phyloP scores from a whole-genome alignment of 495 filamentous ascomycete genomes.

The Neurospora africana region DNA sequence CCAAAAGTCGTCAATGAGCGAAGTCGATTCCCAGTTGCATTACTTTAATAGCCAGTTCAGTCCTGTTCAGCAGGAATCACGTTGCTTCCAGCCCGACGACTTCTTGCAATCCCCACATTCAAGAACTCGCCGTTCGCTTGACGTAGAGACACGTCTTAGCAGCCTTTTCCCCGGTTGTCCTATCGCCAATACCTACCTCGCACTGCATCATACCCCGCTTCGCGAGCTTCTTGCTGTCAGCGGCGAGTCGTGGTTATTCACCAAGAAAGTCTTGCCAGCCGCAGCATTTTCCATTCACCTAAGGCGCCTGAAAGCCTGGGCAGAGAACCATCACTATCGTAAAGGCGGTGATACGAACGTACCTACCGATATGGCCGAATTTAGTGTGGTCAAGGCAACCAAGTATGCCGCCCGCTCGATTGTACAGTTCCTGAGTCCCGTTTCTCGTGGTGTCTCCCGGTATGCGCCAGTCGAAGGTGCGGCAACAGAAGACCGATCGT shows the following conservation, averaged over 20 bases:
- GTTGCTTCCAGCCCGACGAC: background rate
- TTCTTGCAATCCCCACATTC: conserved; percentile 1
- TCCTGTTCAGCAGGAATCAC: conserved; percentile 5
- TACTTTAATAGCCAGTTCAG: conserved; percentile 10
- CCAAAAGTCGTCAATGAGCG: conserved; percentile 16
- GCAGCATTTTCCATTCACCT: conserved; percentile 29
- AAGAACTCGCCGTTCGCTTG: conserved; percentile 3
- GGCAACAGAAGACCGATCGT: background rate
- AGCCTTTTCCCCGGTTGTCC: conserved; percentile 28
- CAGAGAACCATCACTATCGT: conserved; percentile 7
- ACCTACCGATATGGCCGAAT: background rate
- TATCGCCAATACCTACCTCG: conserved; percentile 35
- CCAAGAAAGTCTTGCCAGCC: conserved; percentile 28
- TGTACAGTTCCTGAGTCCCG: conserved; percentile 11
- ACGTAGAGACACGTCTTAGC: conserved; percentile 24
- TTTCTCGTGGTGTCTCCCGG: background rate
- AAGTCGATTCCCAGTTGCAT: conserved; percentile 19
- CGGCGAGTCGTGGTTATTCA: conserved; percentile 39
- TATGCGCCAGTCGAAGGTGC: background rate
- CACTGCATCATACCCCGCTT: conserved; percentile 38
- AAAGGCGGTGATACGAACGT: conserved; percentile 1
- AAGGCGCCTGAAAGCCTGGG: conserved; percentile 29
- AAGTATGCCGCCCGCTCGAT: conserved; percentile 25
- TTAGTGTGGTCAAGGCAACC: conserved; percentile 15
- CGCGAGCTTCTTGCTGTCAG: conserved; percentile 36